Evolutionary conservation across 495 filamentous ascomycete genomes (phyloP).

Genomic region (Trichoderma parareesei): DNA sequence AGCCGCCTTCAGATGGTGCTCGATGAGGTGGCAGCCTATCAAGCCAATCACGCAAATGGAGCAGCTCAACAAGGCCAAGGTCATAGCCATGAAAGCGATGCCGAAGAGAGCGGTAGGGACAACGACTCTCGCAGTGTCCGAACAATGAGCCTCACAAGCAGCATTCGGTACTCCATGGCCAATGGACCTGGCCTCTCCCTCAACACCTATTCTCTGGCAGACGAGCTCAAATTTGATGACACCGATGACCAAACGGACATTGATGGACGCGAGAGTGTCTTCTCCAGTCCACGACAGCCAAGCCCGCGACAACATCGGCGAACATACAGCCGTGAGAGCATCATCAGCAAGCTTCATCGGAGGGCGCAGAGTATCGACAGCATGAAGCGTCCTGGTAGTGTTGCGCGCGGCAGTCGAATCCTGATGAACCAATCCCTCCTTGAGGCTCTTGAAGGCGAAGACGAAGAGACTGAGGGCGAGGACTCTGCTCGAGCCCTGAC

Average conservation of each 20-base stretch:
- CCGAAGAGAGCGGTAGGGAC: constrained; percentile 45
- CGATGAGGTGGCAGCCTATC: constrained; percentile 71
- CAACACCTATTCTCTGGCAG: constrained; percentile 71
- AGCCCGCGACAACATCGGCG: constrained; percentile 24
- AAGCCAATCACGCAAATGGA: constrained; percentile 42
- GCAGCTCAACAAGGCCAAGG: constrained; percentile 18
- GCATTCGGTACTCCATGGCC: constrained; percentile 62
- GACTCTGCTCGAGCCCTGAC: neutral
- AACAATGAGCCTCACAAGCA: constrained; percentile 68
- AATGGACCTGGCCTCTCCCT: constrained; percentile 46
- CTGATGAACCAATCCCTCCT: constrained; percentile 40
- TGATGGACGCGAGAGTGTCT: constrained; percentile 47
- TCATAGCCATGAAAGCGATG: constrained; percentile 39
- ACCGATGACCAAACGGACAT: constrained; percentile 50
- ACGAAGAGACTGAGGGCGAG: constrained; percentile 27
- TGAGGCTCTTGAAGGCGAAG: constrained; percentile 43
- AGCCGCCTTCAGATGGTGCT: constrained; percentile 74
- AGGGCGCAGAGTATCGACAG: constrained; percentile 45
- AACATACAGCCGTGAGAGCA: constrained; percentile 36
- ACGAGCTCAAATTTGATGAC: constrained; percentile 81
- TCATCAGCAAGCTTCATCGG: constrained; percentile 34
- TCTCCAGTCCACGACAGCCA: constrained; percentile 31
- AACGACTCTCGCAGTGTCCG: constrained; percentile 74
- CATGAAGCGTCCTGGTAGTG: constrained; percentile 40
- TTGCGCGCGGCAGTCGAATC: constrained; percentile 34